Conservation (phyloP, 1,284 basidiomycete genomes). For the Rhodotorula sp. region DNA sequence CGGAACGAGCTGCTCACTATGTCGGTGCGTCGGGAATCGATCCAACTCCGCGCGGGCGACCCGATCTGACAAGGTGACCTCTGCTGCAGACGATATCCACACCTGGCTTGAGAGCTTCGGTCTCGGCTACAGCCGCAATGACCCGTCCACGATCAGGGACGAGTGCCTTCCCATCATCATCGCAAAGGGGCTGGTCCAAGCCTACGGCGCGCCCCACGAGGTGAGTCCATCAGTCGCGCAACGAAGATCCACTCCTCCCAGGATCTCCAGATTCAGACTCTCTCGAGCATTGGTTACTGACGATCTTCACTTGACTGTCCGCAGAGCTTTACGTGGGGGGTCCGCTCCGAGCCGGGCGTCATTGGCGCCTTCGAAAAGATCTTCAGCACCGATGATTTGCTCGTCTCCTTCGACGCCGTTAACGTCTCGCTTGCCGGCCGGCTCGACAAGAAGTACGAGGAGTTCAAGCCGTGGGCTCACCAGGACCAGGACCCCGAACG, state of each 20-base stretch:
- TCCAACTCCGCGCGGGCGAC: neutral
- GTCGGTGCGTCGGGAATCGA: constrained; percentile 19
- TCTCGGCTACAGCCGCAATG: constrained; percentile 45
- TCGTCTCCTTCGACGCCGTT: constrained; percentile 34
- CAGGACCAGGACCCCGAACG: constrained; percentile 35
- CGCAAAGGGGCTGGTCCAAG: constrained; percentile 12
- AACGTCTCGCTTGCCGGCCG: constrained; percentile 48
- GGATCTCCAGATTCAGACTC: no score
- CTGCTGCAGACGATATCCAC: constrained; percentile 8
- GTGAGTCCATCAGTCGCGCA: neutral
- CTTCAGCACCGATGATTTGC: constrained; percentile 34
- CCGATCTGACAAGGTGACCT: no score
- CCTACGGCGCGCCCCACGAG: constrained; percentile 7
- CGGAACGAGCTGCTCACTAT: constrained; percentile 46
- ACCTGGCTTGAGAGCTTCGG: constrained; percentile 38
- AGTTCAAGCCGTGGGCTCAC: constrained; percentile 14
- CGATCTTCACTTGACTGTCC: no score
- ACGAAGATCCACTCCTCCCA: no score
- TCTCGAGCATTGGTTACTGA: no score
- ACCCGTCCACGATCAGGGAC: constrained; percentile 40
- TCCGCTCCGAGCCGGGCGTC: constrained; percentile 46
- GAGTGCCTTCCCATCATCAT: constrained; percentile 40
- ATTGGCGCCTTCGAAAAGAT: constrained; percentile 47
- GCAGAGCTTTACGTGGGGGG: constrained; percentile 20
- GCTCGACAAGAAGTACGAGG: constrained; percentile 33